Conservation (phyloP, 2,329 filamentous ascomycete genomes). For the Phaeosphaeriaceae sp. region DNA sequence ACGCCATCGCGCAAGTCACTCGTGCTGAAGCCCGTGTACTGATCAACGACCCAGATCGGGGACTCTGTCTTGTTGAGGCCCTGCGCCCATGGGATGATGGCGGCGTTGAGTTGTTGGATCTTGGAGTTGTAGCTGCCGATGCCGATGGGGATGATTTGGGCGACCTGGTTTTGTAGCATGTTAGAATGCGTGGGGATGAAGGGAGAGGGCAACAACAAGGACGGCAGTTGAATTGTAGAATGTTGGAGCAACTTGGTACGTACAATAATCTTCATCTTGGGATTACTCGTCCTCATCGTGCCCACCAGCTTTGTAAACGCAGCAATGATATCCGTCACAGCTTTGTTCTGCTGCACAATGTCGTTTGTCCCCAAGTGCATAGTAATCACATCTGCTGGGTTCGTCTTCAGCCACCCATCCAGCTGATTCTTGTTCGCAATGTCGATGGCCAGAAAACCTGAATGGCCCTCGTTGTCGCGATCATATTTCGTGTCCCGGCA, state of each 20-base stretch:
- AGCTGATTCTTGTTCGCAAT: slow-evolving; percentile 54
- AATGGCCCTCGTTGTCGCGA: slow-evolving; percentile 55
- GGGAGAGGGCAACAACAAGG: no score
- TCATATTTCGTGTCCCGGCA: slow-evolving; percentile 52
- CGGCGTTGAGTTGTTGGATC: slow-evolving; percentile 49
- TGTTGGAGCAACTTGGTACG: no score
- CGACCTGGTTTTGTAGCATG: no score
- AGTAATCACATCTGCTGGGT: slow-evolving; percentile 55
- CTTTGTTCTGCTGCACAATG: slow-evolving; percentile 47
- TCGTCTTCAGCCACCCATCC: slow-evolving; percentile 52
- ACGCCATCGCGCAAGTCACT: slow-evolving; percentile 49
- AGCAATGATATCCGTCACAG: slow-evolving; percentile 46
- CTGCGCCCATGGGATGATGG: slow-evolving; percentile 49
- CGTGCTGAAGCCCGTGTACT: slow-evolving; percentile 49
- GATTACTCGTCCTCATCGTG: slow-evolving; percentile 50
- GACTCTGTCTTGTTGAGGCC: slow-evolving; percentile 49
- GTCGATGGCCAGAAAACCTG: slow-evolving; percentile 53
- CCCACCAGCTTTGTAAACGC: slow-evolving; percentile 52
- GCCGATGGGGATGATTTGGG: slow-evolving; percentile 50
- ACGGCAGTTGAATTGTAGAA: neutral
- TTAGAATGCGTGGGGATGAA: no score
- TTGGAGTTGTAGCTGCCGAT: slow-evolving; percentile 44
- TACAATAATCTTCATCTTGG: slow-evolving; percentile 54
- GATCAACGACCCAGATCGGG: slow-evolving; percentile 54
- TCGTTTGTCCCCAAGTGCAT: slow-evolving; percentile 58